Conservation (phyloP, 352 stramenopile species). For the Nothophytophthora sp. region DNA sequence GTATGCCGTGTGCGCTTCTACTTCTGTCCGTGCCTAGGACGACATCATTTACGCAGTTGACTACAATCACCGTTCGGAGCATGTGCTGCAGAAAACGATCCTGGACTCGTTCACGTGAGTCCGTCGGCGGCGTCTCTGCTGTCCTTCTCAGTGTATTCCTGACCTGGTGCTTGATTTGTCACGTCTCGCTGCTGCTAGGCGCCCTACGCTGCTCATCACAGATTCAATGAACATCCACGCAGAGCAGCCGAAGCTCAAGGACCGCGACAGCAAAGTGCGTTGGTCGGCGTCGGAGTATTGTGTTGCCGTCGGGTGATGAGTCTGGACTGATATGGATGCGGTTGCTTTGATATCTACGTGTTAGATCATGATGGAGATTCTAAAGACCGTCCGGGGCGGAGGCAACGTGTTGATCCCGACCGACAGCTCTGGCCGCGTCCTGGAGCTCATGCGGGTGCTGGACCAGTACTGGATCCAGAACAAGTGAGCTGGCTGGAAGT, state of each 20-base stretch:
- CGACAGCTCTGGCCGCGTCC: constrained; percentile 92
- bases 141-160: constrained; percentile 1
- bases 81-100: constrained; percentile 94
- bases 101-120: constrained; percentile 91
- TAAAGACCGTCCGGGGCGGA: constrained; percentile 91
- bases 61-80: constrained; percentile 95
- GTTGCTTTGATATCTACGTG: constrained; percentile 14
- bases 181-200: constrained; percentile 34
- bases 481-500: constrained; percentile 64
- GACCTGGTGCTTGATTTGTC: constrained; percentile 7
- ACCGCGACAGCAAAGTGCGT: constrained; percentile 79
- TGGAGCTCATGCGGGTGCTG: constrained; percentile 95
- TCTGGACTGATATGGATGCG: constrained; percentile 19
- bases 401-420: constrained; percentile 96
- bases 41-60: constrained; percentile 93
- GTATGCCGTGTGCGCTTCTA: background rate
- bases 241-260: constrained; percentile 87
- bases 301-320: background rate
- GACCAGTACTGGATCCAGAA: constrained; percentile 96
- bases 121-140: background rate
- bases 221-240: constrained; percentile 89
- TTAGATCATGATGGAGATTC: constrained; percentile 94
- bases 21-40: constrained; percentile 43
- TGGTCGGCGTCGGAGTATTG: constrained; percentile 7
- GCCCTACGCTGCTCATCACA: constrained; percentile 86